Conservation (phyloP, 2,329 filamentous ascomycete genomes). For the Xylaria multiplex region DNA sequence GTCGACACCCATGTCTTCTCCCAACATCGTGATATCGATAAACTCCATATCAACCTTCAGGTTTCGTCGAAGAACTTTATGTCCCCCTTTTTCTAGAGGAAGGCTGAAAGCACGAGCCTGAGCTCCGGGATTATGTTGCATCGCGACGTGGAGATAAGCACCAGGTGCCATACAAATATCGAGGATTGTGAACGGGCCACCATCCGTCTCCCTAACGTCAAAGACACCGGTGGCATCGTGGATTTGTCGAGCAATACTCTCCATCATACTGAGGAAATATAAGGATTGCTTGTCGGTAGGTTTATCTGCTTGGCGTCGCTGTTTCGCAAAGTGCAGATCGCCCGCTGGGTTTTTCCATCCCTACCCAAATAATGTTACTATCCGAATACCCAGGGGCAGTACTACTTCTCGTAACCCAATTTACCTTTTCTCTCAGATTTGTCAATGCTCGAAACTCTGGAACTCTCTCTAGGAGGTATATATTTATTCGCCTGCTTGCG, state of each 20-base stretch:
- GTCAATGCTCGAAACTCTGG: constrained; percentile 12
- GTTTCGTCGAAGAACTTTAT: constrained; percentile 48
- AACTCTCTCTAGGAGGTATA: constrained; percentile 19
- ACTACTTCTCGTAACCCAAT: not conserved
- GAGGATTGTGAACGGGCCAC: constrained; percentile 52
- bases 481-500: not conserved
- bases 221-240: constrained; percentile 50
- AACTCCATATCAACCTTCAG: constrained; percentile 39
- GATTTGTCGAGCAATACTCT: constrained; percentile 55
- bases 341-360: constrained; percentile 55
- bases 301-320: constrained; percentile 53
- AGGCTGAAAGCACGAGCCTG: constrained; percentile 54
- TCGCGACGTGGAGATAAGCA: constrained; percentile 56
- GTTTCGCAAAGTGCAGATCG: constrained; percentile 55
- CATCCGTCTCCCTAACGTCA: constrained; percentile 27
- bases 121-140: constrained; percentile 51
- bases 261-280: constrained; percentile 57
- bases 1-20: constrained; percentile 54
- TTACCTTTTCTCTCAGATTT: constrained; percentile 18
- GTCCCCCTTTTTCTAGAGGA: constrained; percentile 53
- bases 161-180: constrained; percentile 68
- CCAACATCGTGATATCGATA: constrained; percentile 63
- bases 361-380: not conserved
- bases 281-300: constrained; percentile 35
- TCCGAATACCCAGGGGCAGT: not conserved